Base-by-base conservation (phyloP, 495 filamentous ascomycete genomes). In the Rostrohypoxylon terebratum region DNA sequence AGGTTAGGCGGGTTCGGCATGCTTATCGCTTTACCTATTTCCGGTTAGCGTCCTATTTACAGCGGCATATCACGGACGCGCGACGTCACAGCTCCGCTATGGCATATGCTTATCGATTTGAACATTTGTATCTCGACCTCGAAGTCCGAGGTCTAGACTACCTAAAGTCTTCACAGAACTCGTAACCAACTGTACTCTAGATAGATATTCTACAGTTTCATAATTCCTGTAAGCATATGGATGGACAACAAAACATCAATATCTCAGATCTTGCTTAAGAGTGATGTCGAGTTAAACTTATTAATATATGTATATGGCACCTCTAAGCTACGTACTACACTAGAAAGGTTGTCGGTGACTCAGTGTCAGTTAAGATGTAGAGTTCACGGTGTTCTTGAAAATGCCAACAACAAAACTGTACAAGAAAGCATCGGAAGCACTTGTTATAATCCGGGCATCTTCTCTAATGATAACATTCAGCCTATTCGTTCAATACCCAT, bases 31-130 rank as follows among this genome's bases (percentile, higher is more conserved):
- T 72, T 67, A 21, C 25, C 63, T 33, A 3, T n/a, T 67, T 66
- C 53, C 14, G 44, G 59, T 67, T 67, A 67, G 63, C 20, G 28
- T 33, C 47, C 28, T 33, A 16, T 38, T 4, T 40, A 9, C n/a
- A 20, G 31, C 25, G 9, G 18, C 20, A 42, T 18, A 4, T 14
- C 13, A 50, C 13, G 51, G 54, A 31, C 31, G 23, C 54, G 33
- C 71, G 66, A 74, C 71, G 71, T 74, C 71, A 74, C 71, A 63
- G 53, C 57, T 66, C 71, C 69, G 63, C 63, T 38, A 21, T n/a
- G n/a, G n/a, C n/a, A n/a, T n/a, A n/a, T 50, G 14, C 66, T 61
- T 72, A 72, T 66, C 65, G 57, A 71, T 72, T 58, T 63, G 13
- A 11, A 53, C n/a, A 25, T 31, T 53, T 53, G 2, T 31, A 31